Percentiles rank a stretch among this genome's conserved stretches.
Conservation (phyloP, 164 flowering plant genomes). For the Malania oleifera region DNA sequence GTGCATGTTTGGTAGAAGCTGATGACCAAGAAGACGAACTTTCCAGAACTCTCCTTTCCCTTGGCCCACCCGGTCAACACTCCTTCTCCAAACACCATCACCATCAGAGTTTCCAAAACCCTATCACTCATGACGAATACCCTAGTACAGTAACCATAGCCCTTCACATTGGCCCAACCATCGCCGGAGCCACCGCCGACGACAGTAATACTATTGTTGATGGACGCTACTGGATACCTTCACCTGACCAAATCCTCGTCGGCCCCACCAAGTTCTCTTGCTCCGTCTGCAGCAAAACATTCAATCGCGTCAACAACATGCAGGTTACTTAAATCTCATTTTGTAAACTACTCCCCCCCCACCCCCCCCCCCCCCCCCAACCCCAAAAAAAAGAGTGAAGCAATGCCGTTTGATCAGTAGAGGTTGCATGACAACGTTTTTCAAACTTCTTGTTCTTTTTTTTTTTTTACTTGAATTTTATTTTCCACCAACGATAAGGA, state of each 20-base stretch:
- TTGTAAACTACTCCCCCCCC: too few species aligned
- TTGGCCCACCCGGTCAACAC: slow-evolving; percentile 51
- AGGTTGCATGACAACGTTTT: too few species aligned
- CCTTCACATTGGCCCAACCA: slow-evolving; percentile 48
- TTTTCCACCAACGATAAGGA: too few species aligned
- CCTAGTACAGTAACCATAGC: slow-evolving; percentile 48
- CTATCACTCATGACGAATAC: slow-evolving; percentile 12
- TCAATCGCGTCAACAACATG: slow-evolving; percentile 67
- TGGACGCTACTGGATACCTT: slow-evolving; percentile 58
- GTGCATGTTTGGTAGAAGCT: slow-evolving; percentile 21
- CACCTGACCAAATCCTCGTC: slow-evolving; percentile 55
- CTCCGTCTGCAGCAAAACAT: slow-evolving; percentile 53
- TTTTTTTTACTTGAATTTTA: too few species aligned
- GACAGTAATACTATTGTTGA: slow-evolving; percentile 3
- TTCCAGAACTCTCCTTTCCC: slow-evolving; percentile 44
- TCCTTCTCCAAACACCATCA: neutral
- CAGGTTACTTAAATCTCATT: slow-evolving; percentile 37
- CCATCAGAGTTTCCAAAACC: slow-evolving; percentile 4
- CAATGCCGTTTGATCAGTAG: too few species aligned
- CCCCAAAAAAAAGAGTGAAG: too few species aligned
- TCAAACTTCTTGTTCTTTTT: too few species aligned
- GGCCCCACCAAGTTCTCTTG: slow-evolving; percentile 64
- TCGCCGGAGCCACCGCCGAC: slow-evolving; percentile 9
- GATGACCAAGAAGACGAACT: slow-evolving; percentile 40
- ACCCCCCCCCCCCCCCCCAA: too few species aligned